Evolutionary conservation across 192 early-diverging fungal genomes (phyloP), one percentile per base, ranked within the genome.

Genomic region (Coemansia sp.): DNA sequence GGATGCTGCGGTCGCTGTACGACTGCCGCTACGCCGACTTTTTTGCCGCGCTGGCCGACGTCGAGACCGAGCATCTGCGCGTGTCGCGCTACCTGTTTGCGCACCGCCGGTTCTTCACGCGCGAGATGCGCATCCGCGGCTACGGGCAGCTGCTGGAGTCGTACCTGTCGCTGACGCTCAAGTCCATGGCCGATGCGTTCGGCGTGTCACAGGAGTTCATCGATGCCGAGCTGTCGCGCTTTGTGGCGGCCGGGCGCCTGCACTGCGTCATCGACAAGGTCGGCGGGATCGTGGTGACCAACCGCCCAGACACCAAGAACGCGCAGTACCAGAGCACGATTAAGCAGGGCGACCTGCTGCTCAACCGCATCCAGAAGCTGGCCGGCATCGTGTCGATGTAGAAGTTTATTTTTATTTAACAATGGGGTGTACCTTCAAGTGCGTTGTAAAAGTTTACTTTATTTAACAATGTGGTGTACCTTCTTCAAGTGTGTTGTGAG

Each of bases 181-280:
- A 94, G 65, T 94, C 90, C 30, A 95, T 99, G 94, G 97, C 97
- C 25, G 86, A 88, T 45, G 85, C 94, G 35, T 99, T 99, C 87
- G 95, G 94, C 42, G 95, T 99, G 31, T 88, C 89, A 3, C 87
- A 97, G 67, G 89, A 91, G 28, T 99, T 90, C 64, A 95, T 98
- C 60, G 97, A 99, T 82, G 92, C 90, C 66, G 97, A 99, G 71
- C 77, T 99, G 54, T 89, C 92, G 47, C 89, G 88, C 55, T 98
- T 95, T 73, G 94, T 98, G 71, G 92, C 95, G 18, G 90, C 93
- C 11, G 94, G 95, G 11, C 90, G 97, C 30, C 81, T 99, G 38
- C 96, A 99, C 81, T 96, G 93, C 59, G 95, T 97, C 11, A 98
- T 99, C 77, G 97, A 99, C 80, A 99, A 99, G 77, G 97, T 99